Base-by-base conservation (phyloP, 257 asterid species). In the Hygrophila difformis region DNA sequence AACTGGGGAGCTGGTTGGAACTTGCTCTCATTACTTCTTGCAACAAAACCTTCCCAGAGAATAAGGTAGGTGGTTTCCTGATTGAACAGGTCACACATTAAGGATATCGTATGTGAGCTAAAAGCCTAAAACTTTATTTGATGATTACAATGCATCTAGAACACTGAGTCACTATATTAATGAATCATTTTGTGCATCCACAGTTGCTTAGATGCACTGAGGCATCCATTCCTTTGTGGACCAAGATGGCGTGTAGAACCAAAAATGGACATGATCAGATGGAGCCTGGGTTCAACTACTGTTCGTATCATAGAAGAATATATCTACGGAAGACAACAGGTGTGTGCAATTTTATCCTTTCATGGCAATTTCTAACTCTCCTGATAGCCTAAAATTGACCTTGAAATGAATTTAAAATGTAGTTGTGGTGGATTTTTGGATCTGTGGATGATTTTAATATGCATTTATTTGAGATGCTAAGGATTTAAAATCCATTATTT, bases 1-100 rank as follows among this genome's bases (percentile, higher is more conserved):
- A 81, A 84, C 51, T 81, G 91, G 95, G 97, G 97, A 65, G 93
- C 96, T 1, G 97, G 97, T 62, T 84, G 97, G 97, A 72, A 88
- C 66, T 82, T 88, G 71, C 72, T 88, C 14, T 77, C 93, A 18
- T 62, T 71, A 49, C 94, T 88, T 61, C 96, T 88, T 56, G 93
- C 97, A 38, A 65, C 89, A 43, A 84, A 77, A 64, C 69, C 95
- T 31, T 75, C 87, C 40, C 70, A 72, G 39, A 67, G 91, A 72
- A 75, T 81, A 76, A 79, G 97, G 96, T 81, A 58, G 37, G 34
- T 48, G 53, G 36, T 38, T 13, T 15, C 53, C 35, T 16, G 21
- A 39, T 44, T 54, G 41, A 28, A 16, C 26, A 44, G 22, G 17
- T 41, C 17, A 24, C 33, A 51, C 19, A 34, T 24, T 2, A 24